Percentiles rank a stretch among this genome's conserved stretches.
Evolutionary conservation across 306 rosid genomes (phyloP).

Genomic region (Delonix regia): DNA sequence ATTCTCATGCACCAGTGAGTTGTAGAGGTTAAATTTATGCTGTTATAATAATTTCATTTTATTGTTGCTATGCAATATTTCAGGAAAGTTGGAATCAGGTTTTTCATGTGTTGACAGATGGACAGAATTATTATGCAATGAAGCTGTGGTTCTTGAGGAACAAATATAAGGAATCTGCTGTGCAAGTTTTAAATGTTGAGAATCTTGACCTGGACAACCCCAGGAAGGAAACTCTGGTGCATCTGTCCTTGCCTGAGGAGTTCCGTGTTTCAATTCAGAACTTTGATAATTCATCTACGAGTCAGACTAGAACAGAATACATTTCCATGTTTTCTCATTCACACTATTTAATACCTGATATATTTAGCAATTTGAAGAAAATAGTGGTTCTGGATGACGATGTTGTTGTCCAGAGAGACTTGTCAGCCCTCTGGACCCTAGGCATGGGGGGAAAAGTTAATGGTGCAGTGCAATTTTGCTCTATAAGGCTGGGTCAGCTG

Average conservation of each 20-base stretch:
- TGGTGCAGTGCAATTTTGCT: conserved; percentile 80
- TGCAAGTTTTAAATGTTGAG: conserved; percentile 83
- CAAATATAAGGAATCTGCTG: conserved; percentile 63
- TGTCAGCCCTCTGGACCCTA: conserved; percentile 82
- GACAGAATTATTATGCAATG: conserved; percentile 88
- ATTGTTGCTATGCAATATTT: conserved; percentile 47
- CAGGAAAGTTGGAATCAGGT: conserved; percentile 82
- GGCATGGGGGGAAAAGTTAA: conserved; percentile 85
- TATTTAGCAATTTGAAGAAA: conserved; percentile 76
- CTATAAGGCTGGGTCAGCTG: conserved; percentile 70
- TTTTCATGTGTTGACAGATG: conserved; percentile 93
- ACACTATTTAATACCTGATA: conserved; percentile 84
- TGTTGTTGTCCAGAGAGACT: conserved; percentile 84
- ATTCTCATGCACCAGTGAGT: conserved; percentile 18
- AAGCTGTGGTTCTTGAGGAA: conserved; percentile 87
- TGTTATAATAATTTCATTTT: conserved; percentile 30
- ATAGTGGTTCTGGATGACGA: conserved; percentile 91
- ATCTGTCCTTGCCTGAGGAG: conserved; percentile 73
- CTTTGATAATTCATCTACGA: conserved; percentile 47
- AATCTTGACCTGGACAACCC: conserved; percentile 54
- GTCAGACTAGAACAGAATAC: conserved; percentile 74
- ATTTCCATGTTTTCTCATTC: conserved; percentile 86
- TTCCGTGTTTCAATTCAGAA: conserved; percentile 68
- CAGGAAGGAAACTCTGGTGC: conserved; percentile 35
- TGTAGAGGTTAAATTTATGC: conserved; percentile 28